Base-by-base conservation (phyloP, 1,284 basidiomycete genomes). In the Sphagnurus paluster region DNA sequence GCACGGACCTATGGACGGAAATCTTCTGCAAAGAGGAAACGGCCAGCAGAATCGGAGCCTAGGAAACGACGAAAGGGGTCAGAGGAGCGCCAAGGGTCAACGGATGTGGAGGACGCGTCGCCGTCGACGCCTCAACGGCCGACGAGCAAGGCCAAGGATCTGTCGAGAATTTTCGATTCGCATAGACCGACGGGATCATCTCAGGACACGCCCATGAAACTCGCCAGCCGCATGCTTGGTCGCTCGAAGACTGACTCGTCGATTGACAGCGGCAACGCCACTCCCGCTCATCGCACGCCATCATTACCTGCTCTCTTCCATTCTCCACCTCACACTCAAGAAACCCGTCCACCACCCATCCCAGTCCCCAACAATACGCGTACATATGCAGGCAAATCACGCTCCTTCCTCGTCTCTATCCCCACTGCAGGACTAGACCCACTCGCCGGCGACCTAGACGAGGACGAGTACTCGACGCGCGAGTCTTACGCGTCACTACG, bases 331-430 rank as follows among this genome's bases (percentile, higher is more conserved):
- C 57, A 50, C 2, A 24, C 13, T 46, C 58, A 28, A 23, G 42
- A 44, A 10, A 43, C 51, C 3, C 37, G 50, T 5, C 55, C 60
- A 20, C 49, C 60, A 17, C 55, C 60, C 26, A 57, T 63, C 10
- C 60, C 65, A 38, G 48, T 61, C 14, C 54, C 57, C n/a, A 64
- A 65, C 14, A 68, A 69, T 36, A 70, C 77, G 3, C 74, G 77
- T 29, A 90, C 87, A 1, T 90, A 90, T 57, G 82, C 83, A 2
- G 85, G 86, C 11, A 74, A 74, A 48, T 87, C 83, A 24, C 84
- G 88, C 14, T 89, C 87, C 1, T 90, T 87, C 64, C 75, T 90
- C 9, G 53, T 41, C 54, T 55, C n/a, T n/a, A n/a, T n/a, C n/a
- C n/a, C n/a, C n/a, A n/a, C n/a, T n/a, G n/a, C n/a, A n/a, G n/a